phyloP scores from a whole-genome alignment of 257 asterid species.

The Primulina huaijiensis region DNA sequence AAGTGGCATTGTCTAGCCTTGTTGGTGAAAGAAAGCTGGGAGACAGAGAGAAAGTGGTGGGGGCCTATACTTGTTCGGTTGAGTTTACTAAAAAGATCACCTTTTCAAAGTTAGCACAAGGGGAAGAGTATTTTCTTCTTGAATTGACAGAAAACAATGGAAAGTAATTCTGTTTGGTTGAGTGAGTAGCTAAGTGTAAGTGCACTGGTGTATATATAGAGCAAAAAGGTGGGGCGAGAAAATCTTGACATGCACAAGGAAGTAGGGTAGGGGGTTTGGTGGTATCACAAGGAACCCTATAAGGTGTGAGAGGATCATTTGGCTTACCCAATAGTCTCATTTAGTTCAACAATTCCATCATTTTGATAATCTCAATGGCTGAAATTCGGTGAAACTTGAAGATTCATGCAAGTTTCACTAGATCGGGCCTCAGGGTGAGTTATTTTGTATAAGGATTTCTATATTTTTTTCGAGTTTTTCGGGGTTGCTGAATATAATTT shows the following conservation, averaged over 20 bases:
- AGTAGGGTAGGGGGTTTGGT: neutral
- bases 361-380: too few species aligned
- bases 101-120: constrained; percentile 44
- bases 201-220: constrained; percentile 49
- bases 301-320: too few species aligned
- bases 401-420: too few species aligned
- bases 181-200: constrained; percentile 32
- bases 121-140: constrained; percentile 19
- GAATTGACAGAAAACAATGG: constrained; percentile 2
- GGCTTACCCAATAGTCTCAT: too few species aligned
- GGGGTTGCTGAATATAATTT: too few species aligned
- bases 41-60: constrained; percentile 17
- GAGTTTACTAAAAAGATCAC: constrained; percentile 54
- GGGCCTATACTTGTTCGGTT: constrained; percentile 23
- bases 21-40: constrained; percentile 39
- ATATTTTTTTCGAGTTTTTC: too few species aligned
- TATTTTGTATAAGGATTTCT: too few species aligned
- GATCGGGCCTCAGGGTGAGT: too few species aligned
- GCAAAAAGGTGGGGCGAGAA: constrained; percentile 32
- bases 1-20: constrained; percentile 35
- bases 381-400: too few species aligned
- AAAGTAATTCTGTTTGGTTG: constrained; percentile 23
- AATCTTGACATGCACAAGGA: constrained; percentile 22
- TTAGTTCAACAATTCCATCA: too few species aligned
- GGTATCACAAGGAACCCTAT: too few species aligned